Base-by-base conservation (phyloP, 441 rosid species). In the Adansonia grandidieri region DNA sequence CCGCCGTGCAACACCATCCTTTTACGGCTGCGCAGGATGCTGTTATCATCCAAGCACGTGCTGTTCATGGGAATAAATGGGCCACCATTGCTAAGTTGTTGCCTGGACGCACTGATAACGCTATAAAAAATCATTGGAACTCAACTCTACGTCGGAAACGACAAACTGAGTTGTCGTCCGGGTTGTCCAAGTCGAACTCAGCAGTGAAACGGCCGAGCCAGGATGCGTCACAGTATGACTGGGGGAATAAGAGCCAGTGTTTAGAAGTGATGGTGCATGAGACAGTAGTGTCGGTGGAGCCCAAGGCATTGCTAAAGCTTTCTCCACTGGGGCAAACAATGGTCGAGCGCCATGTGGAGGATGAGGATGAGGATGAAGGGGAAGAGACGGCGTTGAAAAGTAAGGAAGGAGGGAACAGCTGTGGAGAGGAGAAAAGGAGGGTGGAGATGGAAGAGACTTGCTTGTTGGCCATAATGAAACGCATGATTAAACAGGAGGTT, bases 71-170 rank as follows among this genome's bases (percentile, higher is more conserved):
- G 42, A 37, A 37, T 37, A 37, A 37, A 37, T 37, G 42, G 42
- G 42, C 42, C 45, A 82, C 95, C 76, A 89, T 88, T 48, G 88
- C 95, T 17, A 80, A 91, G 11, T 82, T 84, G 17, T 77, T 89
- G 68, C 88, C 93, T 0, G 93, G 91, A 4, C 88, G 91, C 6
- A 91, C 93, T 2, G 93, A 91, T 66, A 88, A 91, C 63, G 91
- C 90, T 1, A 85, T 91, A 17, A 89, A 89, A 83, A 89, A 88
- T 66, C 95, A 89, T 65, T 88, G 93, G 93, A 91, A 89, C 80
- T 88, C 93, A 6, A 88, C 89, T 14, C 57, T 88, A 4, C 78
- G 88, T 14, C 60, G 91, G 32, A 85, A 81, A 73, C 77, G 83
- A 9, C 54, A 28, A 4, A 28, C 47, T 4, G 86, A 76, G 20